These are phyloP conservation scores for Suhomyces emberorum DNA, from an alignment of 805 yeast species.

Conservation along the genomic window DNA sequence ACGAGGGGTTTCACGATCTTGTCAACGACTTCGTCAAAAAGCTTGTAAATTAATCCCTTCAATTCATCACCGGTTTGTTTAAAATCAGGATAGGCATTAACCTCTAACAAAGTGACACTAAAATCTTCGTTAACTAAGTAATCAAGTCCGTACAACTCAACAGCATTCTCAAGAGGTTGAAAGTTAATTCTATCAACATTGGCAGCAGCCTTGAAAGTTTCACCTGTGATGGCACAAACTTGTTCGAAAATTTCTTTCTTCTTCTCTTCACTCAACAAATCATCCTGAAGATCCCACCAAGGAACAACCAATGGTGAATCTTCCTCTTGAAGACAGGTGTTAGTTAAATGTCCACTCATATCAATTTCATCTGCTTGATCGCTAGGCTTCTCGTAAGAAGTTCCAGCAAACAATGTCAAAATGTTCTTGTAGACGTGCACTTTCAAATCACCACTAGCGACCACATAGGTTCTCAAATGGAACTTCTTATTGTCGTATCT, in stretches of 20 bases:
- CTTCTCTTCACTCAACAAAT: constrained; percentile 24
- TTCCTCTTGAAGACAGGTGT: constrained; percentile 81
- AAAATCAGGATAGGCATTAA: constrained; percentile 94
- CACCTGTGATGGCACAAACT: constrained; percentile 61
- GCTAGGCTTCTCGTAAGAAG: constrained; percentile 35
- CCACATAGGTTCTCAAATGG: constrained; percentile 82
- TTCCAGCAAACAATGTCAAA: constrained; percentile 75
- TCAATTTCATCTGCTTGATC: constrained; percentile 31
- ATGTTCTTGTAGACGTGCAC: constrained; percentile 81
- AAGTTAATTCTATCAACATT: constrained; percentile 81
- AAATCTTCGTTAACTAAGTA: constrained; percentile 63
- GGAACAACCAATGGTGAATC: constrained; percentile 55
- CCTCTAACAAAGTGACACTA: constrained; percentile 68
- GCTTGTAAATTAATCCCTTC: constrained; percentile 58
- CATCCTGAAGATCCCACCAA: constrained; percentile 53
- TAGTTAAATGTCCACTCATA: constrained; percentile 81
- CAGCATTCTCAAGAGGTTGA: constrained; percentile 73
- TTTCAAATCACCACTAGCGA: constrained; percentile 67
- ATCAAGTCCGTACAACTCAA: constrained; percentile 88
- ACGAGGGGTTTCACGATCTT: constrained; percentile 51
- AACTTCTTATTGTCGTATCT: constrained; percentile 69
- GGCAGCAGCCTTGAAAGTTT: constrained; percentile 76
- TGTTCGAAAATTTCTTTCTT: constrained; percentile 47
- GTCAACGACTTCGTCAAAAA: constrained; percentile 57
- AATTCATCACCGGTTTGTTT: constrained; percentile 87